These are phyloP conservation scores for Amauroascus niger DNA, from an alignment of 2,329 filamentous ascomycete genomes.

Conservation along the genomic window DNA sequence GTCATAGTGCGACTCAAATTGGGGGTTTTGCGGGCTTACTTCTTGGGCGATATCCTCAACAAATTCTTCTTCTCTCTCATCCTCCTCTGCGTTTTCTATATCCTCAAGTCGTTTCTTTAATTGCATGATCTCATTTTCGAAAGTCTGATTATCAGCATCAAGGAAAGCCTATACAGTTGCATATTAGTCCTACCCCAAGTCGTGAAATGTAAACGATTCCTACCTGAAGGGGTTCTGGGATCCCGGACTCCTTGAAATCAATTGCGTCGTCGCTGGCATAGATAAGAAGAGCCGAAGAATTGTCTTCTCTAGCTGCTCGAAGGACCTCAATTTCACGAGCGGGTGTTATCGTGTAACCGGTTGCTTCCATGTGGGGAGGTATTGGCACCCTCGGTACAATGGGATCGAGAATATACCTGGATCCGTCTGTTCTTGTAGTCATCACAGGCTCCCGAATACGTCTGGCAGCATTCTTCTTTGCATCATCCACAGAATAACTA, in stretches of 20 bases:
- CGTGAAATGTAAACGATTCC: slow-evolving; percentile 5
- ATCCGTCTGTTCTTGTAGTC: neutral
- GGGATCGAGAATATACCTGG: neutral
- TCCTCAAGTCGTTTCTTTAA: slow-evolving; percentile 17
- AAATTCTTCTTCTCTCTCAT: slow-evolving; percentile 5
- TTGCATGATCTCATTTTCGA: slow-evolving; percentile 29
- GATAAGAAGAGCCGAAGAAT: slow-evolving; percentile 46
- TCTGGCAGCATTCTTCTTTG: slow-evolving; percentile 29
- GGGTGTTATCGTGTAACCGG: slow-evolving; percentile 34
- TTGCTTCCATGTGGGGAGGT: slow-evolving; percentile 25
- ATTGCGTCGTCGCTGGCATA: slow-evolving; percentile 48
- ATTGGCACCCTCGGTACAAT: neutral
- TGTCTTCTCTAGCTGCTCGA: slow-evolving; percentile 44
- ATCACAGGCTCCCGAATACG: slow-evolving; percentile 15
- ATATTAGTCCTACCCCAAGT: neutral
- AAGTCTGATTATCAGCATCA: slow-evolving; percentile 40
- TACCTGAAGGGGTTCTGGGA: slow-evolving; percentile 33
- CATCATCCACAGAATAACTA: slow-evolving; percentile 40
- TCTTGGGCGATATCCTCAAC: neutral
- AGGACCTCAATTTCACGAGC: slow-evolving; percentile 47
- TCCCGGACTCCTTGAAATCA: slow-evolving; percentile 24
- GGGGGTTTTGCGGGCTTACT: neutral
- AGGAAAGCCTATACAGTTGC: slow-evolving; percentile 36
- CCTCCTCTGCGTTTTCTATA: slow-evolving; percentile 2
- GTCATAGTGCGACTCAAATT: neutral